These are phyloP conservation scores for Dendrobium huoshanense DNA, from an alignment of 106 monocot genomes.

Conservation along the genomic window DNA sequence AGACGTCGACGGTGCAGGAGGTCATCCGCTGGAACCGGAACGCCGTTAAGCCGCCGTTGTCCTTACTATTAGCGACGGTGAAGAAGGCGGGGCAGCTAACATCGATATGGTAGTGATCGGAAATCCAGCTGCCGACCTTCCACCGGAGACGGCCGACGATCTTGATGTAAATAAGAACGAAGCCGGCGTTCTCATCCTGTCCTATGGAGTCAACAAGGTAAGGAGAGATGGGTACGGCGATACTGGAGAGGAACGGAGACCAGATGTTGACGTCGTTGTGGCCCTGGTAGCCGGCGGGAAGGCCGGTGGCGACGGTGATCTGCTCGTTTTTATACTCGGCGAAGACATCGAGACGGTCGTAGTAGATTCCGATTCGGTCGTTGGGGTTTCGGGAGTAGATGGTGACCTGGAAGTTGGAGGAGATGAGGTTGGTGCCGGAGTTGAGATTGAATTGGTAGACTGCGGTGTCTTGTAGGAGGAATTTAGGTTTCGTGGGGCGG, in stretches of 20 bases:
- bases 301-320: slow-evolving; percentile 25
- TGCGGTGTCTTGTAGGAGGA: slow-evolving; percentile 42
- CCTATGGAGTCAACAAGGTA: slow-evolving; percentile 11
- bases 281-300: slow-evolving; percentile 26
- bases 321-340: slow-evolving; percentile 50
- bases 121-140: slow-evolving; percentile 43
- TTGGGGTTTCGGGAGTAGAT: slow-evolving; percentile 55
- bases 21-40: slow-evolving; percentile 29
- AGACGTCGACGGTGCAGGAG: slow-evolving; percentile 34
- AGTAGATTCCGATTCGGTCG: slow-evolving; percentile 44
- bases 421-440: slow-evolving; percentile 18
- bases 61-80: neutral
- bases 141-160: slow-evolving; percentile 28
- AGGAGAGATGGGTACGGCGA: slow-evolving; percentile 18
- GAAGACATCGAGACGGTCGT: slow-evolving; percentile 44
- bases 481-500: slow-evolving; percentile 54
- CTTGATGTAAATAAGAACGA: slow-evolving; percentile 23
- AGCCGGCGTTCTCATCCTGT: slow-evolving; percentile 30
- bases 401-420: slow-evolving; percentile 28
- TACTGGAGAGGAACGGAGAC: slow-evolving; percentile 26
- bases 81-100: slow-evolving; percentile 32
- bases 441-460: slow-evolving; percentile 32
- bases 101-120: slow-evolving; percentile 28
- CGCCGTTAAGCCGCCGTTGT: neutral
- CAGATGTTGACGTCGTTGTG: slow-evolving; percentile 23